Conservation (phyloP, 2,329 filamentous ascomycete genomes). For the Diaporthe destruens region DNA sequence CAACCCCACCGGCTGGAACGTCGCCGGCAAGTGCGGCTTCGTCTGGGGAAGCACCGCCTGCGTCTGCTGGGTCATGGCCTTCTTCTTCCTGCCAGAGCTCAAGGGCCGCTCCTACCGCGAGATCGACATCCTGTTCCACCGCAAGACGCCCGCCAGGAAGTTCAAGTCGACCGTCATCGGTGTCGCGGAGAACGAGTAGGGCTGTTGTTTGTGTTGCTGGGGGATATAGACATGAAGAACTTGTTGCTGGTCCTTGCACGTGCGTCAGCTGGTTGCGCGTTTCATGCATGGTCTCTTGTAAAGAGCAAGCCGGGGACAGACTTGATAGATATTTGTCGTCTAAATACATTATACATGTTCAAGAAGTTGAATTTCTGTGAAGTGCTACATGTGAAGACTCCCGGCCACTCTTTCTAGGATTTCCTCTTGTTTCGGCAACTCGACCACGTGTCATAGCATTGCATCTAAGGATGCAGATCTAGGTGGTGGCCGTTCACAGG, state of each 20-base stretch:
- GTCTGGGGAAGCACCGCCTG: constrained; percentile 60
- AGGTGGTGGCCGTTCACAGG: too few species aligned
- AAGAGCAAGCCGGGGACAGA: not conserved
- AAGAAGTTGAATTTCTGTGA: not conserved
- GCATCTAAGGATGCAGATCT: too few species aligned
- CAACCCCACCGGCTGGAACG: constrained; percentile 62
- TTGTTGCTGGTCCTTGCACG: not conserved
- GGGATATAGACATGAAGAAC: not conserved
- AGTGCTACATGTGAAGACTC: too few species aligned
- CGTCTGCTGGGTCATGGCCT: constrained; percentile 56
- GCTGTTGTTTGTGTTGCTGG: too few species aligned
- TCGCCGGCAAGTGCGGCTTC: constrained; percentile 60
- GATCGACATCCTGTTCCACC: constrained; percentile 59
- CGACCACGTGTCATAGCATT: too few species aligned
- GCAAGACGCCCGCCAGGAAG: constrained; percentile 56
- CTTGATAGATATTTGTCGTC: not conserved
- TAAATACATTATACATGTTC: not conserved
- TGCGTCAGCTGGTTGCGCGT: too few species aligned
- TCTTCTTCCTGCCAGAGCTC: constrained; percentile 59
- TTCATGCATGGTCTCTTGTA: not conserved
- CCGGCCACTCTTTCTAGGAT: too few species aligned
- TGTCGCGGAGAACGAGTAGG: constrained; percentile 56
- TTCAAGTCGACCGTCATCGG: constrained; percentile 59
- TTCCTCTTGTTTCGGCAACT: too few species aligned
- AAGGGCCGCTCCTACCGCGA: constrained; percentile 61